Conservation (phyloP, 768 basidiomycete genomes). For the Termitomyces sp. region DNA sequence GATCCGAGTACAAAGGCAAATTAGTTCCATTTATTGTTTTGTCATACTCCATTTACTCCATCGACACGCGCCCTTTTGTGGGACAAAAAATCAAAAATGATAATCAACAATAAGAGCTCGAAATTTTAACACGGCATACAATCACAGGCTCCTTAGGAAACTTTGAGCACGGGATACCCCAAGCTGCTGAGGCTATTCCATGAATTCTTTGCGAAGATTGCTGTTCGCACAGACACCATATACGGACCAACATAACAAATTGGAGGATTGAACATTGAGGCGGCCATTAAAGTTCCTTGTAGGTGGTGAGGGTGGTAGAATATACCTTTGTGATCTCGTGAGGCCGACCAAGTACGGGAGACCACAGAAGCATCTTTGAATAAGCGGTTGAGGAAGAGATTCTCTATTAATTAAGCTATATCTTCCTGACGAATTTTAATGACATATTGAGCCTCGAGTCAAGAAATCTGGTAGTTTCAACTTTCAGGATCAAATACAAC, state of each 20-base stretch:
- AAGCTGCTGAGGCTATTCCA: slow-evolving; percentile 88
- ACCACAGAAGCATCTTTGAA: too few relatives aligned
- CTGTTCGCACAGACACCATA: slow-evolving; percentile 92
- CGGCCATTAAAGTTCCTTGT: too few relatives aligned
- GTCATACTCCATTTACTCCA: not conserved
- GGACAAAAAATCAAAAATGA: slow-evolving; percentile 84
- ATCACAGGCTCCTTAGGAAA: slow-evolving; percentile 85
- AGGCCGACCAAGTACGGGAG: too few relatives aligned
- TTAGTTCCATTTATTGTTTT: slow-evolving; percentile 26
- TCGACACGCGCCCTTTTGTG: slow-evolving; percentile 51
- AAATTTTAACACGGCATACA: slow-evolving; percentile 88
- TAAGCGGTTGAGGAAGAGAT: too few relatives aligned
- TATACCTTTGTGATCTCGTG: too few relatives aligned
- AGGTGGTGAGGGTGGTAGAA: too few relatives aligned
- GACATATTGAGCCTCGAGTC: too few relatives aligned
- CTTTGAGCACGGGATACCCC: slow-evolving; percentile 83
- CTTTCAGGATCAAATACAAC: slow-evolving; percentile 18
- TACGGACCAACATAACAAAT: slow-evolving; percentile 83
- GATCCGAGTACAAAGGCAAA: slow-evolving; percentile 74
- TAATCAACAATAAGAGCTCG: slow-evolving; percentile 94
- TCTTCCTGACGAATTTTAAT: too few relatives aligned
- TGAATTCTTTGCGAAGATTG: slow-evolving; percentile 94
- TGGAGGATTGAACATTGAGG: too few relatives aligned
- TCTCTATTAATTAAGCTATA: too few relatives aligned
- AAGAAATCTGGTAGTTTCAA: too few relatives aligned